These are phyloP conservation scores for Veloboletus limbatus DNA, from an alignment of 1,284 basidiomycete species.

Conservation along the genomic window DNA sequence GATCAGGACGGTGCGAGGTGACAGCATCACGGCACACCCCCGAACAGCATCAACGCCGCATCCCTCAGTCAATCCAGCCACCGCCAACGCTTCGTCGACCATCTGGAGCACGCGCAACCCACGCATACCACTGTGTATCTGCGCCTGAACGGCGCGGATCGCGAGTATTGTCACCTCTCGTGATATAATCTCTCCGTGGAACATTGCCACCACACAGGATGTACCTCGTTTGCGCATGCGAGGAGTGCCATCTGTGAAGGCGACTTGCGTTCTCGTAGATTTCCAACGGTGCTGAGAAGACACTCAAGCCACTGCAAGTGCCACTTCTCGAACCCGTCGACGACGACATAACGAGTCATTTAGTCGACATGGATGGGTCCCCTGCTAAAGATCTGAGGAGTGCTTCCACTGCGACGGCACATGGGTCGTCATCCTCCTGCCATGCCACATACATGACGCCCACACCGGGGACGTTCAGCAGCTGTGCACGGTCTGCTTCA, in stretches of 20 bases:
- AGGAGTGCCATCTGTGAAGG: conserved; percentile 67
- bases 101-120: conserved; percentile 67
- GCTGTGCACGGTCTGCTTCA: conserved; percentile 67
- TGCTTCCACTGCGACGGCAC: conserved; percentile 48
- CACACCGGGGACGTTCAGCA: conserved; percentile 49
- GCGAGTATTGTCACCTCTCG: conserved; percentile 72
- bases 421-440: conserved; percentile 75
- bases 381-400: conserved; percentile 33
- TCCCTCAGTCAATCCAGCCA: conserved; percentile 56
- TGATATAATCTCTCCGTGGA: conserved; percentile 4
- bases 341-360: conserved; percentile 56
- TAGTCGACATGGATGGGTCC: conserved; percentile 61
- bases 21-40: conserved; percentile 51
- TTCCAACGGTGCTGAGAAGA: conserved; percentile 49
- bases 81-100: conserved; percentile 52
- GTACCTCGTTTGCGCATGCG: conserved; percentile 77
- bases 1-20: background rate
- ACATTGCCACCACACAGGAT: conserved; percentile 13
- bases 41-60: conserved; percentile 73
- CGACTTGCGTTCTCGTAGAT: conserved; percentile 78
- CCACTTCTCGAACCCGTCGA: conserved; percentile 57
- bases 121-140: conserved; percentile 68
- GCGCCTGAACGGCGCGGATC: conserved; percentile 62
- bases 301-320: conserved; percentile 36
- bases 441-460: conserved; percentile 60